These are phyloP conservation scores for Exophiala sideris DNA, from an alignment of 2,329 filamentous ascomycete species.

Conservation along the genomic window DNA sequence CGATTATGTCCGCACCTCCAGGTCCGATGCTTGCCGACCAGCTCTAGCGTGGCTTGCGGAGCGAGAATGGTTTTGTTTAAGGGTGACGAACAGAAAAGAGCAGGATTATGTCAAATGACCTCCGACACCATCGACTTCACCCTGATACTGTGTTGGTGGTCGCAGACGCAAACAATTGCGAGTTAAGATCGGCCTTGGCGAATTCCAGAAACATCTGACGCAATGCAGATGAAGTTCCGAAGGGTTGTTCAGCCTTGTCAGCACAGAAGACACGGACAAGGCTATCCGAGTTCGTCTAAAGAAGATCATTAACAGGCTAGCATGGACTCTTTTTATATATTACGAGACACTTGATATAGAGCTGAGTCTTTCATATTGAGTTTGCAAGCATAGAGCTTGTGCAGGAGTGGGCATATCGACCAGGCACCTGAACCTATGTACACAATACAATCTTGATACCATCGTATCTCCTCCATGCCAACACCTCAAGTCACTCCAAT, in stretches of 20 bases:
- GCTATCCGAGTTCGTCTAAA: background rate
- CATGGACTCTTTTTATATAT: background rate
- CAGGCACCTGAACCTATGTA: constrained; percentile 1
- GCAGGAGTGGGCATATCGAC: constrained; percentile 4
- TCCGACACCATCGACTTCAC: too few relatives aligned
- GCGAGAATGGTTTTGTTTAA: too few relatives aligned
- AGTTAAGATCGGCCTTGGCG: constrained; percentile 13
- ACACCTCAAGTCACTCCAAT: background rate
- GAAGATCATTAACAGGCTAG: background rate
- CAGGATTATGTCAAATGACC: too few relatives aligned
- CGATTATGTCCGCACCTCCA: background rate
- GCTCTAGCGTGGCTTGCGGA: too few relatives aligned
- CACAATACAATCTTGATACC: constrained; percentile 2
- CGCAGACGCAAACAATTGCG: background rate
- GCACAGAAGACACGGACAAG: too few relatives aligned
- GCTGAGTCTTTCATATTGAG: constrained; percentile 21
- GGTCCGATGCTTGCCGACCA: background rate
- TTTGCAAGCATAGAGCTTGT: constrained; percentile 8
- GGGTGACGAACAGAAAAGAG: too few relatives aligned
- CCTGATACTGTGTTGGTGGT: too few relatives aligned
- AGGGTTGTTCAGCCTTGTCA: constrained; percentile 1
- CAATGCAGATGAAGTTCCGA: constrained; percentile 1
- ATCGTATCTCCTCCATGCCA: background rate
- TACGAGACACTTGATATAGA: background rate
- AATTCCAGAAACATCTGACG: constrained; percentile 24